Percentiles rank a stretch among this genome's conserved stretches.
Evolutionary conservation across 2,329 filamentous ascomycete genomes (phyloP).

Genomic region (Ophiostoma australiae): DNA sequence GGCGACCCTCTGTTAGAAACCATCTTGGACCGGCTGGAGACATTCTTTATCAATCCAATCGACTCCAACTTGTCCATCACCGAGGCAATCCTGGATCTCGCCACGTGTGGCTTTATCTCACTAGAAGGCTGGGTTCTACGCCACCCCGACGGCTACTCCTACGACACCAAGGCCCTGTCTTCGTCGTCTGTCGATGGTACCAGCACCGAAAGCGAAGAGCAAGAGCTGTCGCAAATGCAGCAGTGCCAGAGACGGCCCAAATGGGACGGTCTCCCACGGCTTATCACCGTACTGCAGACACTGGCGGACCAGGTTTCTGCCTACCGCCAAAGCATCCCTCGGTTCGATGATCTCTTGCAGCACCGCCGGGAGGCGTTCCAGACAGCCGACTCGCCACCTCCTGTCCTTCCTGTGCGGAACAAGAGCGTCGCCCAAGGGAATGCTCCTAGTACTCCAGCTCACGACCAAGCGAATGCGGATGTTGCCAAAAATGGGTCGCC

Average conservation of each 20-base stretch:
- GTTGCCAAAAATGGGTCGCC: constrained; percentile 49
- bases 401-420: background rate
- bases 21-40: constrained; percentile 62
- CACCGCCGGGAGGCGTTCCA: constrained; percentile 61
- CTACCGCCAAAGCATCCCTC: constrained; percentile 60
- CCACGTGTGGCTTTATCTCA: constrained; percentile 76
- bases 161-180: background rate
- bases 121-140: constrained; percentile 88
- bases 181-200: background rate
- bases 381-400: constrained; percentile 44
- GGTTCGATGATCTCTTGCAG: constrained; percentile 68
- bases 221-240: constrained; percentile 41
- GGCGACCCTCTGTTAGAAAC: constrained; percentile 62
- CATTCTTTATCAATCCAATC: constrained; percentile 84
- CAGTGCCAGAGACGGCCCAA: constrained; percentile 50
- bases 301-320: constrained; percentile 58
- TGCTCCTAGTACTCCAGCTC: constrained; percentile 29
- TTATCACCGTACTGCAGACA: constrained; percentile 54
- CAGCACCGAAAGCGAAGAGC: background rate
- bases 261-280: constrained; percentile 49
- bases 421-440: constrained; percentile 19
- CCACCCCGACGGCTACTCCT: constrained; percentile 60
- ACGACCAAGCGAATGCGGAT: constrained; percentile 43
- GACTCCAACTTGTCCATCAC: constrained; percentile 88
- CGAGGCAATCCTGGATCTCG: constrained; percentile 74